Conservation (phyloP, 805 yeast species). For the Candida germanica region DNA sequence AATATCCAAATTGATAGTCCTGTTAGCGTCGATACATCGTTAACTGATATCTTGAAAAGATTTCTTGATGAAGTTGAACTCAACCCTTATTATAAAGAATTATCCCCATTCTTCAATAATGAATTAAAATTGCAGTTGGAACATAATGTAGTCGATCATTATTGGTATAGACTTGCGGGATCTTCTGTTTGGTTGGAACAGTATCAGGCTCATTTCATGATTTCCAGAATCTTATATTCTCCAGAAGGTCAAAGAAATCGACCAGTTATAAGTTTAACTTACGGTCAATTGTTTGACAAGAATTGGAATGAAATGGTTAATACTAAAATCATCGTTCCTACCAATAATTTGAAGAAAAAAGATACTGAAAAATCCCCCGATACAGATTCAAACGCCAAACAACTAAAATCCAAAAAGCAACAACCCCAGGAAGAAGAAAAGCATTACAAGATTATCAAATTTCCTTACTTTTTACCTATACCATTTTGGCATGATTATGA, state of each 20-base stretch:
- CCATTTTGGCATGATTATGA: constrained; percentile 30
- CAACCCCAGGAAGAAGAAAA: constrained; percentile 9
- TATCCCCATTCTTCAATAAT: constrained; percentile 26
- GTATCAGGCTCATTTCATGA: constrained; percentile 49
- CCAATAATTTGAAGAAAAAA: constrained; percentile 7
- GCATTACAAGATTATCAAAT: constrained; percentile 13
- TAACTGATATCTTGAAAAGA: constrained; percentile 12
- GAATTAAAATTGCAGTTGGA: constrained; percentile 21
- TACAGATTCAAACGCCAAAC: constrained; percentile 1
- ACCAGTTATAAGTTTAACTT: constrained; percentile 40
- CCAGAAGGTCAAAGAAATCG: constrained; percentile 26
- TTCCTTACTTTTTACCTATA: constrained; percentile 30
- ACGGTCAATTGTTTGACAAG: constrained; percentile 44
- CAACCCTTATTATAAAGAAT: constrained; percentile 22
- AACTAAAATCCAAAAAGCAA: constrained; percentile 3
- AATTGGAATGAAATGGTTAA: constrained; percentile 44
- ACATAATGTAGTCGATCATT: constrained; percentile 21
- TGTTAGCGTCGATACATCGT: constrained; percentile 13
- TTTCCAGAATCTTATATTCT: constrained; percentile 43
- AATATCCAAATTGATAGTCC: constrained; percentile 14
- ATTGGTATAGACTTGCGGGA: constrained; percentile 50
- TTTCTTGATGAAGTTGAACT: constrained; percentile 12
- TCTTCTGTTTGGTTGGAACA: constrained; percentile 52
- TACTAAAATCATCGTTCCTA: constrained; percentile 22
- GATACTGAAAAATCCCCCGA: neutral